phyloP scores from a whole-genome alignment of 495 filamentous ascomycete species.

The Paragyromitra xinjiangensis region DNA sequence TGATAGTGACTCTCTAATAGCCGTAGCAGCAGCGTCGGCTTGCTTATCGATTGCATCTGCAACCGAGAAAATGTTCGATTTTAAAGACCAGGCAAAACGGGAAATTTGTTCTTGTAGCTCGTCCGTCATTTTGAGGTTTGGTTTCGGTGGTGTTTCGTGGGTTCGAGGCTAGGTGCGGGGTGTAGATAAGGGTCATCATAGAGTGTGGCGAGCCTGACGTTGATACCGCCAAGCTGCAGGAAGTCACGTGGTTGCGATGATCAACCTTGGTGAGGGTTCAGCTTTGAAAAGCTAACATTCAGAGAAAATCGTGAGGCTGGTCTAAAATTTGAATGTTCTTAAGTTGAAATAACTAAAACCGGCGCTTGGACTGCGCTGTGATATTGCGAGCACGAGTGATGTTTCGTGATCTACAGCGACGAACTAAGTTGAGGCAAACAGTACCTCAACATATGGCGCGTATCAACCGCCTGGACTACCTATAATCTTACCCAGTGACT shows the following conservation, averaged over 20 bases:
- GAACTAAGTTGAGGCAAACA: no score
- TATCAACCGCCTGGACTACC: no score
- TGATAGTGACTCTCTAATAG: conserved; percentile 70
- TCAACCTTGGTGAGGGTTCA: neutral
- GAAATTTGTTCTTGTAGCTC: conserved; percentile 41
- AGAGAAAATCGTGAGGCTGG: neutral
- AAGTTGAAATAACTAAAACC: neutral
- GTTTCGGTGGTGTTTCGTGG: conserved; percentile 13
- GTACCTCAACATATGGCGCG: no score
- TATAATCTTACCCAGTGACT: no score
- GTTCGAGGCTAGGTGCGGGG: conserved; percentile 11
- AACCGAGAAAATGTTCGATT: conserved; percentile 67
- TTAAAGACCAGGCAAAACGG: conserved; percentile 33
- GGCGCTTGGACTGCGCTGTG: neutral
- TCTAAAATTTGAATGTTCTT: no score
- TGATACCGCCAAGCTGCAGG: conserved; percentile 22
- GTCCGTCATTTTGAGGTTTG: conserved; percentile 40
- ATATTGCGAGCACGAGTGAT: neutral
- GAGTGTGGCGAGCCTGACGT: conserved; percentile 15
- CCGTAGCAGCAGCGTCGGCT: conserved; percentile 73
- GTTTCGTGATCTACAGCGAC: no score
- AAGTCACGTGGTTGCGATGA: neutral
- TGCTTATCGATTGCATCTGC: conserved; percentile 80
- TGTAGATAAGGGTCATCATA: conserved; percentile 2
- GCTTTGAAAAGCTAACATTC: neutral